Evolutionary conservation across 352 stramenopile species (phyloP).

Genomic region (Globisporangium sylvaticum): DNA sequence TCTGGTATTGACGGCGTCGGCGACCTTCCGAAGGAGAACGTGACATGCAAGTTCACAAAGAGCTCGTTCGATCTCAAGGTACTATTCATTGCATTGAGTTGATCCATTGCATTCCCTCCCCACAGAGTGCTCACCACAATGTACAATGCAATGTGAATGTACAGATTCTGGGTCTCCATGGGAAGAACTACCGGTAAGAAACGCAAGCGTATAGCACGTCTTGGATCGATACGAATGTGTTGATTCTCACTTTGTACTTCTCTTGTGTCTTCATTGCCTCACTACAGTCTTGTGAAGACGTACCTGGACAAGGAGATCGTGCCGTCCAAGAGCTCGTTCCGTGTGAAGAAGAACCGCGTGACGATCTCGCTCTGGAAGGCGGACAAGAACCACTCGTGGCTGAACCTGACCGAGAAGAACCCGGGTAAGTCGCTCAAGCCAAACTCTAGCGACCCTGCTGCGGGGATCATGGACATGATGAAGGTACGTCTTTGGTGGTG

Average conservation of each 20-base stretch:
- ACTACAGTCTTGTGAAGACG: constrained; percentile 65
- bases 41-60: constrained; percentile 78
- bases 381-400: constrained; percentile 77
- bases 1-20: constrained; percentile 80
- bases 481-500: constrained; percentile 39
- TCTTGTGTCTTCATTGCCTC: background rate
- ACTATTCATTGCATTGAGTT: background rate
- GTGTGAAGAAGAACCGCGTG: constrained; percentile 85
- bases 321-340: constrained; percentile 66
- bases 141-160: background rate
- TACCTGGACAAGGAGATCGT: constrained; percentile 84
- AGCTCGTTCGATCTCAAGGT: constrained; percentile 84
- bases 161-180: constrained; percentile 57
- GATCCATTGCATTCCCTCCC: background rate
- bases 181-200: constrained; percentile 66
- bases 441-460: constrained; percentile 54
- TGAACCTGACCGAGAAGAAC: constrained; percentile 84
- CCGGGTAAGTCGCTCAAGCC: constrained; percentile 44
- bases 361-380: constrained; percentile 75
- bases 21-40: constrained; percentile 59
- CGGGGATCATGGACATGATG: constrained; percentile 91
- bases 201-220: too few species aligned
- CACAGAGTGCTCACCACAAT: background rate
- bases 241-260: background rate
- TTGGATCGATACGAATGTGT: background rate